A percentile compares a stretch with the other conserved stretches of the same genome.
phyloP scores from a whole-genome alignment of 192 early-diverging fungal genomes.

The Backusella luteola region DNA sequence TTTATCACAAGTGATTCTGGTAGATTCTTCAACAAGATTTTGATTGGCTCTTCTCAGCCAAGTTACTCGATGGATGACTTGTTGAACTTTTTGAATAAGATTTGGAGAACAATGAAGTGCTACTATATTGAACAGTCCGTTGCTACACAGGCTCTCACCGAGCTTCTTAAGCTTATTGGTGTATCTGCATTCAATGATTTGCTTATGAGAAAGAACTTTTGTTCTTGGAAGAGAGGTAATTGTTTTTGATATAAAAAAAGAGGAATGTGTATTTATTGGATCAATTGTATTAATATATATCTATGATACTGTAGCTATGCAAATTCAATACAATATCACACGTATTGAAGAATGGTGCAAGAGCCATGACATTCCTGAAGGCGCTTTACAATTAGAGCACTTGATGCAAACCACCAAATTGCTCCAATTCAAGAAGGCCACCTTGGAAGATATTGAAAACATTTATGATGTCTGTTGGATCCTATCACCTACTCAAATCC shows the following conservation, averaged over 20 bases:
- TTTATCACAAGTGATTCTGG: slow-evolving; percentile 91
- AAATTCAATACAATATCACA: slow-evolving; percentile 99
- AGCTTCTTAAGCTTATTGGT: slow-evolving; percentile 94
- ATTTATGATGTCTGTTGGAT: slow-evolving; percentile 99
- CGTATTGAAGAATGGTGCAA: slow-evolving; percentile 99
- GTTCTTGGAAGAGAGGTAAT: slow-evolving; percentile 95
- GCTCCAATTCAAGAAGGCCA: slow-evolving; percentile 86
- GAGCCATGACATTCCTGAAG: slow-evolving; percentile 88
- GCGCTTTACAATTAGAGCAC: slow-evolving; percentile 87
- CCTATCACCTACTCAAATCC: slow-evolving; percentile 95
- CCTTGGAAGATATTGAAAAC: slow-evolving; percentile 86
- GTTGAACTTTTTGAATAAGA: slow-evolving; percentile 89
- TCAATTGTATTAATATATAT: neutral
- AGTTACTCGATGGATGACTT: slow-evolving; percentile 94
- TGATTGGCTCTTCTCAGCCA: slow-evolving; percentile 69
- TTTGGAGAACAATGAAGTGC: slow-evolving; percentile 94
- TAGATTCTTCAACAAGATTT: slow-evolving; percentile 89
- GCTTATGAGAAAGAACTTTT: slow-evolving; percentile 97
- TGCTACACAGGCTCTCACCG: slow-evolving; percentile 90
- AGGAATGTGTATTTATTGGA: no score
- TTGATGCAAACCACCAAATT: slow-evolving; percentile 97
- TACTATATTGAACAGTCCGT: slow-evolving; percentile 95
- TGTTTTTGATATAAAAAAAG: neutral
- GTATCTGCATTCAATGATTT: slow-evolving; percentile 96
- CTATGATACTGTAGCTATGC: slow-evolving; percentile 61